Conservation (phyloP, 331 rosid genomes). For the Malus hybrid region DNA sequence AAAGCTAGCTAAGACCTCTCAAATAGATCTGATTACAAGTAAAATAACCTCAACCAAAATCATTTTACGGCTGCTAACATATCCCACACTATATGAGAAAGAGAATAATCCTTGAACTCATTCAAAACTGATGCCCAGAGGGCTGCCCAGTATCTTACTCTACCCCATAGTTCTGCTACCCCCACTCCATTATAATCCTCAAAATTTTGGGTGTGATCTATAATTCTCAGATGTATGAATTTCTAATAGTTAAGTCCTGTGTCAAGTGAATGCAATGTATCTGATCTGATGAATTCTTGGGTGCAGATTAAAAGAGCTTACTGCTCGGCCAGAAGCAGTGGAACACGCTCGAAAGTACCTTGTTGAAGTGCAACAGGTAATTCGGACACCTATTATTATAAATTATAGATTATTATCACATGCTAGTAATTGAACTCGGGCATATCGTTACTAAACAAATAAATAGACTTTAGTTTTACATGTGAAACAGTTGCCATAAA, state of each 20-base stretch:
- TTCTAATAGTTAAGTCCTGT: background rate
- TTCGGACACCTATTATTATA: background rate
- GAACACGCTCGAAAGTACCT: constrained; percentile 58
- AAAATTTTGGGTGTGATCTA: background rate
- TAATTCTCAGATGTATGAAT: background rate
- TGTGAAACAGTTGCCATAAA: background rate
- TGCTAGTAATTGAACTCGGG: background rate
- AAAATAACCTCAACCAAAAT: too few relatives aligned
- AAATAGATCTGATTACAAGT: too few relatives aligned
- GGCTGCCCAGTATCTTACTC: too few relatives aligned
- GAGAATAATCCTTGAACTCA: too few relatives aligned
- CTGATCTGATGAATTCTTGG: constrained; percentile 21
- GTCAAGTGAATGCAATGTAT: constrained; percentile 5
- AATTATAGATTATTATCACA: background rate
- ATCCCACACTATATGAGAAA: too few relatives aligned
- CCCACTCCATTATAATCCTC: too few relatives aligned
- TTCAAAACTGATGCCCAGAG: too few relatives aligned
- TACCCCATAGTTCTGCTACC: too few relatives aligned
- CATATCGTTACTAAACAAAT: background rate
- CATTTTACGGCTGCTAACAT: too few relatives aligned
- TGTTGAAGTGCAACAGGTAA: constrained; percentile 68
- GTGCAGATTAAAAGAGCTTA: constrained; percentile 78
- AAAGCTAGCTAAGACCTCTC: too few relatives aligned
- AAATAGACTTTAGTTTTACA: background rate
- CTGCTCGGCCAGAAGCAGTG: constrained; percentile 70